Percentiles rank a stretch among this genome's conserved stretches.
These are phyloP conservation scores for Skeletonema marinoi DNA, from an alignment of 108 stramenopile genomes.

Conservation along the genomic window DNA sequence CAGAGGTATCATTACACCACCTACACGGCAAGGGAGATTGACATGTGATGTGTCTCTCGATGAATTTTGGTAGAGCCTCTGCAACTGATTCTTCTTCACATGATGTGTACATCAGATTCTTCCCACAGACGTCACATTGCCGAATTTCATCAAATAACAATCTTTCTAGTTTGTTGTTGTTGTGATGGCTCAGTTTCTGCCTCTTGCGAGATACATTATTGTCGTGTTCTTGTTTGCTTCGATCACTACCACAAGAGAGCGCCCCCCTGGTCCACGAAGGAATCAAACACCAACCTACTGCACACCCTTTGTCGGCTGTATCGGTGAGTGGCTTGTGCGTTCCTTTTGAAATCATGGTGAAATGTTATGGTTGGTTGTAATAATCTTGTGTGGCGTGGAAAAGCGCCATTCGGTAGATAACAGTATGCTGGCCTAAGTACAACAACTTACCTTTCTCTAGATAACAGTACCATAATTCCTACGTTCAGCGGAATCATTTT, in stretches of 20 bases:
- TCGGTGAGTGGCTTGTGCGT: not conserved
- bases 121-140: slow-evolving; percentile 43
- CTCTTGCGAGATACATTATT: not conserved
- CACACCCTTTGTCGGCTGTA: not conserved
- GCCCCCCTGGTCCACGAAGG: not conserved
- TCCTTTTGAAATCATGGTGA: not conserved
- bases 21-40: slow-evolving; percentile 28
- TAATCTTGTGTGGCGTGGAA: too few species aligned
- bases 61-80: slow-evolving; percentile 31
- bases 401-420: too few species aligned
- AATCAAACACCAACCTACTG: not conserved
- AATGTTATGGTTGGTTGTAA: too few species aligned
- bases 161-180: slow-evolving; percentile 14
- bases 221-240: not conserved
- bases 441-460: too few species aligned
- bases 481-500: too few species aligned
- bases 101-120: slow-evolving; percentile 20
- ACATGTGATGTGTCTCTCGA: slow-evolving; percentile 21
- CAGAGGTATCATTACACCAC: slow-evolving; percentile 18
- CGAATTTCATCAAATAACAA: slow-evolving; percentile 39
- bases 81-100: slow-evolving; percentile 19
- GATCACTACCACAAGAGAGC: not conserved
- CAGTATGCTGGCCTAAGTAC: too few species aligned
- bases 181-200: not conserved
- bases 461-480: too few species aligned